Percentiles rank a stretch among this genome's conserved stretches.
Evolutionary conservation across 140 eudicot species (phyloP).

Genomic region (Senecio squalidus): DNA sequence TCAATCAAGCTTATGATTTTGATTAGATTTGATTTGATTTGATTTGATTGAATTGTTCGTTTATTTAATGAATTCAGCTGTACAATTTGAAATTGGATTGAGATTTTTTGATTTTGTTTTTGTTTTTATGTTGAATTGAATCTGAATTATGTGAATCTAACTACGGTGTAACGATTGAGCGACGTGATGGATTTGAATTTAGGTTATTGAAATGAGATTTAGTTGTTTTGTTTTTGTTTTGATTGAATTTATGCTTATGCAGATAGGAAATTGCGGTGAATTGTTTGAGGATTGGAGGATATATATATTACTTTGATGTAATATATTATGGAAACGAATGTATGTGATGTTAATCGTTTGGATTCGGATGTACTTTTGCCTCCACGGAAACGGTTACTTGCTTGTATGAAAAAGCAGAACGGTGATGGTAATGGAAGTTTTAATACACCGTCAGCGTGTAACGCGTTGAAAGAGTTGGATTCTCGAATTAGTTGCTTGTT

Average conservation of each 20-base stretch:
- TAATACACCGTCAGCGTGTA: constrained; percentile 23
- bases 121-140: constrained; percentile 6
- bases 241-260: constrained; percentile 15
- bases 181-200: no score
- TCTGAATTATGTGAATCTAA: constrained; percentile 29
- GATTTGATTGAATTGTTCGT: constrained; percentile 1
- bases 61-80: constrained; percentile 5
- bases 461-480: constrained; percentile 37
- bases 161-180: not conserved
- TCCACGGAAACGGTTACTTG: constrained; percentile 79
- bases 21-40: constrained; percentile 11
- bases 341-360: constrained; percentile 47
- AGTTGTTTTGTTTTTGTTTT: constrained; percentile 15
- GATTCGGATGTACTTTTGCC: constrained; percentile 86
- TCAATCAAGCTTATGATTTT: constrained; percentile 27
- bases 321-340: constrained; percentile 61
- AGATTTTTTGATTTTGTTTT: constrained; percentile 6
- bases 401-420: constrained; percentile 74
- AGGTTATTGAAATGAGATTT: constrained; percentile 18
- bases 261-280: not conserved
- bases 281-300: constrained; percentile 14
- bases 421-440: constrained; percentile 34
- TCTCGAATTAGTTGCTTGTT: constrained; percentile 41
- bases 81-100: constrained; percentile 9
- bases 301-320: constrained; percentile 26